A percentile compares a stretch with the other conserved stretches of the same genome.
These are phyloP conservation scores for Tuctoria greenei DNA, from an alignment of 176 grass and related monocot genomes.

Conservation along the genomic window DNA sequence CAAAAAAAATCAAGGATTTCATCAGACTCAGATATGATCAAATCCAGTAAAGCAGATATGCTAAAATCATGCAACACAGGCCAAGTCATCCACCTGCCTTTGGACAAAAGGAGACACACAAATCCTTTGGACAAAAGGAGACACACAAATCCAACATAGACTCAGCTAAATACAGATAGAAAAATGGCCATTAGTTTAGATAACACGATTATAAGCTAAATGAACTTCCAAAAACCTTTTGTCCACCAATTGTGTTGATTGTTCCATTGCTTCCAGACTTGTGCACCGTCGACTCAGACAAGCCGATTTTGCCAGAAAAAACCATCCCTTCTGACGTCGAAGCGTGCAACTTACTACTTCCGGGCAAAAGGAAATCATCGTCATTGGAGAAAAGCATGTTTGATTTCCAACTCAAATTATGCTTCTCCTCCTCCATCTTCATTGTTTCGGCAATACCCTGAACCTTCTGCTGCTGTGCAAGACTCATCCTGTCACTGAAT, in stretches of 20 bases:
- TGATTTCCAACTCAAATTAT: neutral
- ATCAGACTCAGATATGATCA: slow-evolving; percentile 17
- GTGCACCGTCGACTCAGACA: slow-evolving; percentile 1
- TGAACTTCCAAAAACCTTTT: neutral
- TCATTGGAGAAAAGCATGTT: neutral
- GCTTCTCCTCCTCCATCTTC: slow-evolving; percentile 5
- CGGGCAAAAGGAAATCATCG: slow-evolving; percentile 29
- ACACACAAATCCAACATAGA: neutral
- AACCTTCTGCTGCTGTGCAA: neutral
- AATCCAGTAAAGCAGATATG: neutral
- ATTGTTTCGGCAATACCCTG: neutral
- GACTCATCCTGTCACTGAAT: slow-evolving; percentile 10
- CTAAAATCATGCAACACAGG: neutral
- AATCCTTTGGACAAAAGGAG: too few relatives aligned
- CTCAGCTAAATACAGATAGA: neutral
- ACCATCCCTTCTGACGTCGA: slow-evolving; percentile 15
- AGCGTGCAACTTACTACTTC: slow-evolving; percentile 2
- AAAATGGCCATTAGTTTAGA: neutral
- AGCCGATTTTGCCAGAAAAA: slow-evolving; percentile 24
- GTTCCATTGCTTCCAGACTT: slow-evolving; percentile 22
- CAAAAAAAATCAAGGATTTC: neutral
- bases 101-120: neutral
- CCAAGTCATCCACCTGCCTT: neutral
- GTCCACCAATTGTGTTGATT: slow-evolving; percentile 37
- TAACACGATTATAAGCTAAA: too few relatives aligned